Conservation (phyloP, 2,329 filamentous ascomycete genomes). For the Didymella pomorum region DNA sequence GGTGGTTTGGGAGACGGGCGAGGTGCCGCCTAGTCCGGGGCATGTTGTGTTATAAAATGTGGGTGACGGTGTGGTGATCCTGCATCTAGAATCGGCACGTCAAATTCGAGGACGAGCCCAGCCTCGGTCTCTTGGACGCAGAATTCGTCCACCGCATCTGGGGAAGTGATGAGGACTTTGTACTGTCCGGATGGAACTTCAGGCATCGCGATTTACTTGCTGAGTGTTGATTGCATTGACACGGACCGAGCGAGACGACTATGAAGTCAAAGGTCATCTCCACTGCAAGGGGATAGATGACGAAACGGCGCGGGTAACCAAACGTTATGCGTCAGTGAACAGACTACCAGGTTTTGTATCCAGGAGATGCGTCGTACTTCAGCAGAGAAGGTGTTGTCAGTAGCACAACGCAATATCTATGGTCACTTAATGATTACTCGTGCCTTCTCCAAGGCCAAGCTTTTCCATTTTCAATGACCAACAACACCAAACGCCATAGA, state of each 20-base stretch:
- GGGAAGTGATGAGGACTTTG: background rate
- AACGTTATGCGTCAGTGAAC: too few species aligned
- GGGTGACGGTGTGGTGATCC: too few species aligned
- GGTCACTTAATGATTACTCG: background rate
- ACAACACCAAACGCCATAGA: background rate
- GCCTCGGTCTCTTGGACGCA: background rate
- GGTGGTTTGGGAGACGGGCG: conserved; percentile 58
- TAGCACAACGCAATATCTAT: background rate
- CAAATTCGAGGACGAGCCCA: background rate
- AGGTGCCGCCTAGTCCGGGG: conserved; percentile 61
- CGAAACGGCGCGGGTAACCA: too few species aligned
- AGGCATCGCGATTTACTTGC: too few species aligned
- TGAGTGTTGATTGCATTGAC: too few species aligned
- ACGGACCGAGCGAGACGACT: too few species aligned
- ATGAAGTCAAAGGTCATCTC: too few species aligned
- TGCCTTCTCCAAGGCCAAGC: background rate
- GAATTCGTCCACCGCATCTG: conserved; percentile 9
- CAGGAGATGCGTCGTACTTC: too few species aligned
- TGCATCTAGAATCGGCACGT: background rate
- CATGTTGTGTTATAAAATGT: conserved; percentile 16
- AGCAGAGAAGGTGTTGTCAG: too few species aligned
- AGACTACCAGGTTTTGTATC: too few species aligned
- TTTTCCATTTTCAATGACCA: background rate
- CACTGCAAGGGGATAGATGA: too few species aligned
- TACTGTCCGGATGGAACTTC: too few species aligned